These are phyloP conservation scores for Ophiostoma ips DNA, from an alignment of 2,329 filamentous ascomycete genomes.

Conservation along the genomic window DNA sequence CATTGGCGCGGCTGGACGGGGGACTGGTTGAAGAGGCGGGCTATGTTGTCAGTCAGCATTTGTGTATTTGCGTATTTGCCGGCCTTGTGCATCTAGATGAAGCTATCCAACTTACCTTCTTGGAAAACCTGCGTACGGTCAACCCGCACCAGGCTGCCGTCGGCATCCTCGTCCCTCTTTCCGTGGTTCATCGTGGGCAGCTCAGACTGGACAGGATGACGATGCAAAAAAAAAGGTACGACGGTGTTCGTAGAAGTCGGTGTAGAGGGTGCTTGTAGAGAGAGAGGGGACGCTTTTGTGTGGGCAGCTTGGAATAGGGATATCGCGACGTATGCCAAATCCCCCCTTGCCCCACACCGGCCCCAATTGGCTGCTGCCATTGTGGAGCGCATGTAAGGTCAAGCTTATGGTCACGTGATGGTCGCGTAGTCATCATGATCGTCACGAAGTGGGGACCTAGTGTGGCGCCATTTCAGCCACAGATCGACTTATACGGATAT, in stretches of 20 bases:
- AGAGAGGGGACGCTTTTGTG: conserved; percentile 6
- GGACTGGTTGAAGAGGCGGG: conserved; percentile 93
- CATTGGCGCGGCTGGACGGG: conserved; percentile 96
- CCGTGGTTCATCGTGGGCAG: conserved; percentile 73
- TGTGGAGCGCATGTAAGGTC: background rate
- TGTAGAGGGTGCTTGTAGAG: background rate
- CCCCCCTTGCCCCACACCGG: conserved; percentile 12
- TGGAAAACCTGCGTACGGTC: conserved; percentile 97
- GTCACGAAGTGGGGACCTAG: background rate
- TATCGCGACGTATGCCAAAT: conserved; percentile 15
- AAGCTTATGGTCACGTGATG: conserved; percentile 3
- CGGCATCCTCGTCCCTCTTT: conserved; percentile 98
- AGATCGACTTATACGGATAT: background rate
- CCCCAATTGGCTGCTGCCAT: background rate
- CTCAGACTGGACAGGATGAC: conserved; percentile 1
- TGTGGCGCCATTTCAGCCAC: background rate
- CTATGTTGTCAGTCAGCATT: conserved; percentile 31
- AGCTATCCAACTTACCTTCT: conserved; percentile 53
- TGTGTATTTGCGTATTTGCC: background rate
- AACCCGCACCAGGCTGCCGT: conserved; percentile 86
- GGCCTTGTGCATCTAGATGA: background rate
- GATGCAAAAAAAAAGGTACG: no score
- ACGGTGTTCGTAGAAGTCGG: background rate
- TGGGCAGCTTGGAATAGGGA: conserved; percentile 11
- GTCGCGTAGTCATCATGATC: no score